Evolutionary conservation across 176 grass and related monocot species (phyloP), one percentile per base, ranked within the genome.

Genomic region (Leersia perrieri): DNA sequence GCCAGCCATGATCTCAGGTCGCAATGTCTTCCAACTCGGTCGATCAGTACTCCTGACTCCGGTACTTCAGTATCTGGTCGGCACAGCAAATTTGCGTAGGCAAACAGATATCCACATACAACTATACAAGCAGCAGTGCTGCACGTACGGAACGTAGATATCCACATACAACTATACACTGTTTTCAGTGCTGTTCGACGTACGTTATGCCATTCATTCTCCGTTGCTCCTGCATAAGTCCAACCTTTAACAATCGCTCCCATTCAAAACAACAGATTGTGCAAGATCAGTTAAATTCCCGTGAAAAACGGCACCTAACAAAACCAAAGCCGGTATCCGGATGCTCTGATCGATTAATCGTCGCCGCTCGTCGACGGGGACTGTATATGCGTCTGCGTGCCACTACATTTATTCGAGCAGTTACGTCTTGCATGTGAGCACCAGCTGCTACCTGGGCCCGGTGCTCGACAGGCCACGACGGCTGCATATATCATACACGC

Each of bases 391-490:
- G n/a, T 25, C 73, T 76, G 55, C 51, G 51, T 34, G 53, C 73
- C 4, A 33, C 33, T 64, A 63, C 63, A 76, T 71, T 70, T 70
- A 70, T 87, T 60, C 26, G 72, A 35, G 34, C 33, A 63, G 47
- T 62, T 81, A 41, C 58, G 44, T 73, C 73, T 74, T 23, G 16
- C 82, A 85, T 85, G 87, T 85, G 87, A 4, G 11, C 28, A 58
- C 82, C 87, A 81, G 51, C 66, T 60, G 51, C 49, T 81, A 38
- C 60, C 68, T 74, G 86, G 75, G 75, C 45, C 86, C 23, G 26
- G 18, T 9, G 18, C 20, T 16, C 16, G 85, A 57, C 87, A 81
- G 77, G 82, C 76, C 87, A 81, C 33, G 63, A 64, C 77, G 72
- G 22, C 66, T 81, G 33, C 40, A 25, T 9, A 58, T 58, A 47